Conservation (phyloP, 2,329 filamentous ascomycete species). For the Hortaea sp. region DNA sequence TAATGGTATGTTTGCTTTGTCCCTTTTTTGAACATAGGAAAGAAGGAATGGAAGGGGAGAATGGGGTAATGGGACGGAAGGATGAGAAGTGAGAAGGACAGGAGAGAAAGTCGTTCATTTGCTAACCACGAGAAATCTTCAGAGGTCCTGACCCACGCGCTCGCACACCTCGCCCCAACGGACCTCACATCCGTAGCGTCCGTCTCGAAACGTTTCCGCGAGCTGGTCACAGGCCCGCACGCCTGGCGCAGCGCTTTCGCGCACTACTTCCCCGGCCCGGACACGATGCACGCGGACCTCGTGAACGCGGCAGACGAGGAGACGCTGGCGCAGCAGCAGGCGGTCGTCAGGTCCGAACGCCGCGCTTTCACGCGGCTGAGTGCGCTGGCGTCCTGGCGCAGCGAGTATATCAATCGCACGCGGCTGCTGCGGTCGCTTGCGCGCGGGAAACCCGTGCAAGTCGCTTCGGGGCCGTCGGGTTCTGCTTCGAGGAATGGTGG, state of each 20-base stretch:
- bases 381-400: slow-evolving; percentile 81
- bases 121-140: slow-evolving; percentile 7
- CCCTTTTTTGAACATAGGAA: no score
- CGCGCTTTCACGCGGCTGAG: slow-evolving; percentile 77
- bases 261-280: slow-evolving; percentile 75
- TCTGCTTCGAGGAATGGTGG: slow-evolving; percentile 35
- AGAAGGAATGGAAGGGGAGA: neutral
- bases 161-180: slow-evolving; percentile 80
- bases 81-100: no score
- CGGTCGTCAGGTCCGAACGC: slow-evolving; percentile 56
- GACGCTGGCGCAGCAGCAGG: slow-evolving; percentile 34
- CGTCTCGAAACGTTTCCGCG: slow-evolving; percentile 79
- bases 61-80: no score
- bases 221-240: slow-evolving; percentile 78
- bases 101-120: no score
- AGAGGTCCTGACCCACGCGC: slow-evolving; percentile 87
- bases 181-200: slow-evolving; percentile 74
- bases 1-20: slow-evolving; percentile 55
- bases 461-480: slow-evolving; percentile 39
- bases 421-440: slow-evolving; percentile 70
- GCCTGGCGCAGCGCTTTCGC: slow-evolving; percentile 90
- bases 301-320: slow-evolving; percentile 32
- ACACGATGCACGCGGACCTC: slow-evolving; percentile 37
- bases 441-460: slow-evolving; percentile 65
- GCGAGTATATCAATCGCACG: slow-evolving; percentile 85